Base-by-base conservation (phyloP, 768 basidiomycete species). In the Lepiota subincarnata region DNA sequence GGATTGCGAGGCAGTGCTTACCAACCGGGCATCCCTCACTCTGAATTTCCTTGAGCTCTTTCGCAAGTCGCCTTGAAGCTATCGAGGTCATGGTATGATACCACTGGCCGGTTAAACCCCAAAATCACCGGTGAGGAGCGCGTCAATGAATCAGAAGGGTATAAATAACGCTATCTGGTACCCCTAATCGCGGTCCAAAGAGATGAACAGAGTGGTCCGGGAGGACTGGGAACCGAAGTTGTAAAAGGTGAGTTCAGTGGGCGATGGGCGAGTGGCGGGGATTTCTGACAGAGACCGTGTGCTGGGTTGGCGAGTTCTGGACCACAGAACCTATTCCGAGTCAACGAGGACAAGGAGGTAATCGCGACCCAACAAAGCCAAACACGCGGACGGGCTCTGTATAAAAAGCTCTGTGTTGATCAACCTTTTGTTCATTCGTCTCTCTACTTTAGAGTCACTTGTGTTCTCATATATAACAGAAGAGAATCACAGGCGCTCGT, bases 391-490 rank as follows among this genome's bases (percentile, higher is more conserved):
- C 24, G n/a, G n/a, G n/a, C n/a, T n/a, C n/a, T 20, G 10, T 64
- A 67, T 71, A 74, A 68, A 68, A 64, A 3, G 20, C 1, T 2
- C 6, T 7, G 43, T 59, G 34, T 37, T 53, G 48, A 19, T 13
- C 14, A 5, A 22, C 55, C 50, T 20, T 48, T 55, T 38, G 61
- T 72, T 71, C 72, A 71, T 63, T 55, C 18, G 65, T 66, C 74
- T 84, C 80, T 70, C 76, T 63, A 77, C 82, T 60, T 76, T 84
- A 86, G 84, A 86, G 84, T 86, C 84, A 83, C 84, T 75, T 85
- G 78, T 70, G 66, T 44, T 77, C 73, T 75, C 61, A 57, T 63
- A 56, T 64, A 63, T 56, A 59, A 61, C 58, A 60, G 59, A 67
- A 78, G 72, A 72, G 74, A 72, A 62, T 58, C 68, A 64, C 76